Evolutionary conservation across 164 flowering plant genomes (phyloP).

Genomic region (Tetracentron sinense): DNA sequence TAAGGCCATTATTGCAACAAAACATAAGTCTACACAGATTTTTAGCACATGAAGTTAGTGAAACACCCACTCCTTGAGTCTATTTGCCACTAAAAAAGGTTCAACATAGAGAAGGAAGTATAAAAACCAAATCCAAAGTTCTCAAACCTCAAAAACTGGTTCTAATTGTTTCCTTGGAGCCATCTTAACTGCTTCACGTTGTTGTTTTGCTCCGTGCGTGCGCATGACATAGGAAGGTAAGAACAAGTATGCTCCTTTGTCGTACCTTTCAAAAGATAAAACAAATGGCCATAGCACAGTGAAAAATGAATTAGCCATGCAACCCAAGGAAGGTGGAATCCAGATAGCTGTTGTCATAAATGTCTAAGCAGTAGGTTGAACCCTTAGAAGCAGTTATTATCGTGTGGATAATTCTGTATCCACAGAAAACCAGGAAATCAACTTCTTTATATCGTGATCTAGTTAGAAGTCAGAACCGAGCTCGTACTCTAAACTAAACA

Average conservation of each 20-base stretch:
- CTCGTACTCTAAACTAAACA: background rate
- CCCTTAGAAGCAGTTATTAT: background rate
- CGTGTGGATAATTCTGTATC: background rate
- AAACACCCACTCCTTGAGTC: background rate
- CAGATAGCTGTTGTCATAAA: background rate
- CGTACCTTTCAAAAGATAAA: slow-evolving; percentile 53
- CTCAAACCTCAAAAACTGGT: slow-evolving; percentile 74
- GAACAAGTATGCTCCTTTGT: slow-evolving; percentile 79
- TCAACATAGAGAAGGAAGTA: background rate
- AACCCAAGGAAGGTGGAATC: background rate
- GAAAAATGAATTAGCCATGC: background rate
- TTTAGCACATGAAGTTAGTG: background rate
- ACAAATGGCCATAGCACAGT: background rate
- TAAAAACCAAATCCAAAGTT: slow-evolving; percentile 5
- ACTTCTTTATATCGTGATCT: too few relatives aligned
- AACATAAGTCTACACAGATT: too few relatives aligned
- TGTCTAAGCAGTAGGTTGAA: background rate
- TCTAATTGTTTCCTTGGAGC: slow-evolving; percentile 52
- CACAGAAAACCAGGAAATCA: background rate
- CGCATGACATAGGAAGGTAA: slow-evolving; percentile 94
- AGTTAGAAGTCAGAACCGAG: too few relatives aligned
- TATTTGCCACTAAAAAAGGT: background rate
- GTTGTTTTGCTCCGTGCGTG: slow-evolving; percentile 86
- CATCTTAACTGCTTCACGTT: slow-evolving; percentile 68
- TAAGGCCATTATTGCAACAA: background rate